Evolutionary conservation across 371 early-diverging fungal genomes (phyloP).

Genomic region (Neoconidiobolus thromboides): DNA sequence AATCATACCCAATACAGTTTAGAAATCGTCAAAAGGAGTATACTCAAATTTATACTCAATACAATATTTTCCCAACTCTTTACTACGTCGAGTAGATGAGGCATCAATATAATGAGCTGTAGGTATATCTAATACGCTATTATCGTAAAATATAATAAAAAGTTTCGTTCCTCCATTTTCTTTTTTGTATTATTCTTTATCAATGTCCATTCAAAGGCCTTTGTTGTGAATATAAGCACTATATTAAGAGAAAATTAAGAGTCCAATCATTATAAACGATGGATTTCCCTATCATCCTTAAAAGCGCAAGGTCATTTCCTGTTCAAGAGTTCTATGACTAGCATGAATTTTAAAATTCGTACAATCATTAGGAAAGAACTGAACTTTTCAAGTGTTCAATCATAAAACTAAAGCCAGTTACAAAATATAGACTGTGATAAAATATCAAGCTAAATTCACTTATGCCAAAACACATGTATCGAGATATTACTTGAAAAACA

Average conservation of each 20-base stretch:
- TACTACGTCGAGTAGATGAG: constrained; percentile 32
- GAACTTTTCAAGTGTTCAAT: constrained; percentile 15
- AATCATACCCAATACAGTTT: constrained; percentile 7
- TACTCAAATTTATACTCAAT: constrained; percentile 13
- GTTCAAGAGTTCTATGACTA: constrained; percentile 18
- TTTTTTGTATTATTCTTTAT: constrained; percentile 1
- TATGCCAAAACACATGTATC: constrained; percentile 21
- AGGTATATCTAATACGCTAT: constrained; percentile 35
- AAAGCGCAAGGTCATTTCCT: constrained; percentile 22
- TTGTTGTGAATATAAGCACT: constrained; percentile 8
- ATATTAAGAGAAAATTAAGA: background rate
- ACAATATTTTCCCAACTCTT: constrained; percentile 33
- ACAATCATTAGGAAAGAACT: constrained; percentile 10
- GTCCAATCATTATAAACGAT: too few relatives aligned
- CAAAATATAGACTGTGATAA: background rate
- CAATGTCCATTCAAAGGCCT: background rate
- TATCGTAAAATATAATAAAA: constrained; percentile 30
- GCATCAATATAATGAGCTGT: constrained; percentile 34
- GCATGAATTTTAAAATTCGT: constrained; percentile 15
- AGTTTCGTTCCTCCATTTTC: constrained; percentile 12
- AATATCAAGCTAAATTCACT: background rate
- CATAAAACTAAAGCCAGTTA: constrained; percentile 19
- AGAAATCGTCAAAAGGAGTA: constrained; percentile 15
- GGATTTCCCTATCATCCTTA: constrained; percentile 16
- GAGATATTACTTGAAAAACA: constrained; percentile 15